phyloP scores from a whole-genome alignment of 179 eudicot species.

The Amaranthus tricolor region DNA sequence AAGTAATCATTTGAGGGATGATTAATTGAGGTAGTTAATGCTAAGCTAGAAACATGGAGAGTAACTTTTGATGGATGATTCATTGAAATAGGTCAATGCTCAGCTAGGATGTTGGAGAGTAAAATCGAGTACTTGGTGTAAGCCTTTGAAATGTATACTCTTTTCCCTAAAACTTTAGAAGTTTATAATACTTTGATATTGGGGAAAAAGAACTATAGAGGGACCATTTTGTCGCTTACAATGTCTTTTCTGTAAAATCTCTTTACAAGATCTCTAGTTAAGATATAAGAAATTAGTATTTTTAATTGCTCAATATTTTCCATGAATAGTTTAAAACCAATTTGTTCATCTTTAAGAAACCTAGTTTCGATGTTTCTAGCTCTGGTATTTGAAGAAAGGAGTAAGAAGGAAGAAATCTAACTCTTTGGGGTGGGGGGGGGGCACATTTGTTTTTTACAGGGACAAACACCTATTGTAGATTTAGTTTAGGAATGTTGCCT shows the following conservation, averaged over 20 bases:
- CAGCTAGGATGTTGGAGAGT: background rate
- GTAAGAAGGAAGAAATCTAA: background rate
- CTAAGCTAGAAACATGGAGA: background rate
- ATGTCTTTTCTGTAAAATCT: too few relatives aligned
- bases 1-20: background rate
- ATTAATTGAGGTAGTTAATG: background rate
- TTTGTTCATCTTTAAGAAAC: background rate
- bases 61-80: background rate
- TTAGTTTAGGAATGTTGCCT: conserved; percentile 1
- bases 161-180: background rate
- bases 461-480: background rate
- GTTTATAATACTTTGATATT: background rate
- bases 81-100: background rate
- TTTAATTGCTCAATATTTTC: too few relatives aligned
- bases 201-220: background rate
- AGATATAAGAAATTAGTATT: background rate
- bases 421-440: background rate
- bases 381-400: too few relatives aligned
- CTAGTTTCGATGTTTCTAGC: background rate
- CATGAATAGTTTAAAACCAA: background rate
- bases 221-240: too few relatives aligned
- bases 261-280: too few relatives aligned
- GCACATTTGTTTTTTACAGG: background rate
- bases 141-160: background rate
- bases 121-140: background rate